Evolutionary conservation across 768 basidiomycete species (phyloP).

Genomic region (Tylopilus rubrobrunneus): DNA sequence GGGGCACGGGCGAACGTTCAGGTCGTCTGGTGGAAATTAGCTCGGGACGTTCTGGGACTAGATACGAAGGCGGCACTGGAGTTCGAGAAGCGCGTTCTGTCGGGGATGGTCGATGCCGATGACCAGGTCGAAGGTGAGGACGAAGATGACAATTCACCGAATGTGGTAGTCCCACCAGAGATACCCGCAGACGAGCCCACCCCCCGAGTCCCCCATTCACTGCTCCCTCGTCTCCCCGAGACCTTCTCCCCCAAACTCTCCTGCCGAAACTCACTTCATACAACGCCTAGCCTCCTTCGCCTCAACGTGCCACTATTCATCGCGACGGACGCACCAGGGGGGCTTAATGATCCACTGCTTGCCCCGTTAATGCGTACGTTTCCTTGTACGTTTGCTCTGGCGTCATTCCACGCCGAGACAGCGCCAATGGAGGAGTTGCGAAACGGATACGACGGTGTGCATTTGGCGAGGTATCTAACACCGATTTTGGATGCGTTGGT

Average conservation of each 20-base stretch:
- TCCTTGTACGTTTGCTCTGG: constrained; percentile 59
- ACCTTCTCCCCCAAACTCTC: constrained; percentile 6
- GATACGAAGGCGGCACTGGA: constrained; percentile 32
- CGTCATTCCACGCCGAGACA: constrained; percentile 41
- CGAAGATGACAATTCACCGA: not conserved
- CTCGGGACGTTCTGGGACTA: constrained; percentile 45
- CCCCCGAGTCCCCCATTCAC: constrained; percentile 25
- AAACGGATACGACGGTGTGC: constrained; percentile 48
- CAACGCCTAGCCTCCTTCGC: constrained; percentile 23
- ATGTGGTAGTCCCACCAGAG: constrained; percentile 12
- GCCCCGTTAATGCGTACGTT: constrained; percentile 47
- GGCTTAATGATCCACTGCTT: constrained; percentile 41
- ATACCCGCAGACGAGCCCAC: constrained; percentile 19
- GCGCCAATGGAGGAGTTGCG: constrained; percentile 32
- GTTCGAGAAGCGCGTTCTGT: constrained; percentile 19
- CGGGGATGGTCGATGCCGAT: not conserved
- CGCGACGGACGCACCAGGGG: constrained; percentile 53
- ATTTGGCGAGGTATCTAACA: constrained; percentile 43
- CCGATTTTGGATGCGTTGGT: constrained; percentile 75
- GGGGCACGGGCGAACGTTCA: constrained; percentile 41
- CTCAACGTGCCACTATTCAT: constrained; percentile 64
- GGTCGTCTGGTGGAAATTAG: constrained; percentile 54
- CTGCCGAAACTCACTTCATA: constrained; percentile 43
- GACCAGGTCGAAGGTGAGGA: not conserved
- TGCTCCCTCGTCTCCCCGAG: constrained; percentile 23